Conservation (phyloP, 73 alveolate genomes). For the Blepharisma stoltei region DNA sequence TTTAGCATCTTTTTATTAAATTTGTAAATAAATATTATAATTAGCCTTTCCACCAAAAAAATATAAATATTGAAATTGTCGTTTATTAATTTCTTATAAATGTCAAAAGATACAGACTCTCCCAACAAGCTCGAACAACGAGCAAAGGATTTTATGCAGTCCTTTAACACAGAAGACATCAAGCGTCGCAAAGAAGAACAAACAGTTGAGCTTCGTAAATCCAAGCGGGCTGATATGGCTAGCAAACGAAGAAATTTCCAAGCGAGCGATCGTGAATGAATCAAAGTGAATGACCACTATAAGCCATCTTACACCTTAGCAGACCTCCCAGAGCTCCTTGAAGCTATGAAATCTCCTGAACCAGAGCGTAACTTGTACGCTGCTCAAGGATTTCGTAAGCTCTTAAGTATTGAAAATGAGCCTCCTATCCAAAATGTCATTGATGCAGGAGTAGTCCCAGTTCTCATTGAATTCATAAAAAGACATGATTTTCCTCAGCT, state of each 20-base stretch:
- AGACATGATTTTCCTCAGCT: conserved; percentile 76
- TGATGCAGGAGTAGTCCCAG: conserved; percentile 90
- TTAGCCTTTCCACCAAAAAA: too few species aligned
- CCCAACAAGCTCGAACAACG: conserved; percentile 29
- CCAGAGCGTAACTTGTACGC: conserved; percentile 62
- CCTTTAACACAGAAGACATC: conserved; percentile 53
- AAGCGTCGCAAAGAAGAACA: conserved; percentile 65
- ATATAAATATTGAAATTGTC: too few species aligned
- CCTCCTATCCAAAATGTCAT: conserved; percentile 96
- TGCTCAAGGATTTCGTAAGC: conserved; percentile 90
- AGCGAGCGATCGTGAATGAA: background rate
- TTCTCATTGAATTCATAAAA: conserved; percentile 72
- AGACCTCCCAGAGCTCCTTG: conserved; percentile 60
- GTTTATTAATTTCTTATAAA: too few species aligned
- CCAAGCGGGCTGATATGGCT: conserved; percentile 21
- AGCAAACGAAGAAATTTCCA: conserved; percentile 22
- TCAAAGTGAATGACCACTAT: conserved; percentile 32
- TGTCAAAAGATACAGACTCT: too few species aligned
- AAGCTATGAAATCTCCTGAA: conserved; percentile 45
- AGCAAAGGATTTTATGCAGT: conserved; percentile 33
- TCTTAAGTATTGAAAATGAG: conserved; percentile 73
- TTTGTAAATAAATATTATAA: too few species aligned
- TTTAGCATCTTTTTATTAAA: too few species aligned
- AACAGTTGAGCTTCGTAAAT: conserved; percentile 54
- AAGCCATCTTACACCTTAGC: conserved; percentile 27